These are phyloP conservation scores for Saccharomycopsis sp. DNA, from an alignment of 805 yeast species.

Conservation along the genomic window DNA sequence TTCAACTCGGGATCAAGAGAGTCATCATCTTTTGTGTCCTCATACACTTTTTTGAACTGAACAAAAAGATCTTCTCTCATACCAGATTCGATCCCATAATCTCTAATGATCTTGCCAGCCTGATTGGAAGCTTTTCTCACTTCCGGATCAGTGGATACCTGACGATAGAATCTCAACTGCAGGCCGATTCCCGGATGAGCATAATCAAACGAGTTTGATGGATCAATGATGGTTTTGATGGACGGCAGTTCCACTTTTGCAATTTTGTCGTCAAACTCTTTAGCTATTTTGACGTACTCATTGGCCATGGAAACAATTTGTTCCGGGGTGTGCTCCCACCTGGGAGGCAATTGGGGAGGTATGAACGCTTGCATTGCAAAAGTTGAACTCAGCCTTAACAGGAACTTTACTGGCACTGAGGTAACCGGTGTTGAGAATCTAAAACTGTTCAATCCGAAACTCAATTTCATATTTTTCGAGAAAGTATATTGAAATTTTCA, in stretches of 20 bases:
- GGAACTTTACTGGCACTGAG: no score
- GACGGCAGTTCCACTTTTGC: constrained; percentile 43
- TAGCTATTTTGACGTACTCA: constrained; percentile 35
- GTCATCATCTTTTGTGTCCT: constrained; percentile 25
- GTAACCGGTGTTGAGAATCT: no score
- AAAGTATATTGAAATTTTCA: no score
- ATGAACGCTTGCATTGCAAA: not conserved
- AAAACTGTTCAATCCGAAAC: no score
- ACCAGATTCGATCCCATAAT: constrained; percentile 52
- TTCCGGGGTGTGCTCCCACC: constrained; percentile 53
- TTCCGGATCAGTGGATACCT: constrained; percentile 47
- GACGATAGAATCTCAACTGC: constrained; percentile 60
- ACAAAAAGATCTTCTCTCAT: constrained; percentile 57
- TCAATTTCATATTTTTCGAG: no score
- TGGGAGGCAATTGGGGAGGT: constrained; percentile 29
- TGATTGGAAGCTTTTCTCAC: constrained; percentile 7
- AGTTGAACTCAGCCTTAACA: no score
- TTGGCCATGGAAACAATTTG: constrained; percentile 36
- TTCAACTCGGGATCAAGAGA: constrained; percentile 43
- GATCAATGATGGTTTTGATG: constrained; percentile 46
- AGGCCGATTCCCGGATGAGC: constrained; percentile 34
- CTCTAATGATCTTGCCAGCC: constrained; percentile 42
- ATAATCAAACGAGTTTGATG: constrained; percentile 45
- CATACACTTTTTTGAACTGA: constrained; percentile 45
- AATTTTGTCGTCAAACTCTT: constrained; percentile 41